Conservation (phyloP, 352 stramenopile genomes). For the Pythium diclinum region DNA sequence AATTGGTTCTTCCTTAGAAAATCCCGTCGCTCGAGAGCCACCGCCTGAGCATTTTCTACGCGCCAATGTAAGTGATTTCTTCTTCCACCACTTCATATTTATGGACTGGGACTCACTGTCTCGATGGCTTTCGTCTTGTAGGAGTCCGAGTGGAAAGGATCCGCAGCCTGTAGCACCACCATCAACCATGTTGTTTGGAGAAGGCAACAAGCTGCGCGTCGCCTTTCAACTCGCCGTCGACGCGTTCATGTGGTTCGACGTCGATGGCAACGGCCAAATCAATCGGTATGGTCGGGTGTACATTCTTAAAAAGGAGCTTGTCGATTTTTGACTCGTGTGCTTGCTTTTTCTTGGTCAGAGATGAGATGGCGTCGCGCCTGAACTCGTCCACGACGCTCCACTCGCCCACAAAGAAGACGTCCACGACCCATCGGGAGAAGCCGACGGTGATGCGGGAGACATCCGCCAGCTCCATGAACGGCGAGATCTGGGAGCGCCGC, state of each 20-base stretch:
- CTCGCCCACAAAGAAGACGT: conserved; percentile 80
- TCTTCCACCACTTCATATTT: background rate
- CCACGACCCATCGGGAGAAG: conserved; percentile 24
- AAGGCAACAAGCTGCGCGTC: conserved; percentile 80
- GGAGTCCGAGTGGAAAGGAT: conserved; percentile 21
- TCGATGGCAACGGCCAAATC: conserved; percentile 72
- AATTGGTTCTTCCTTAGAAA: conserved; percentile 37
- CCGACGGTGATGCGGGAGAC: conserved; percentile 12
- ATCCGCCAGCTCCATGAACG: conserved; percentile 42
- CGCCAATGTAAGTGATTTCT: conserved; percentile 46
- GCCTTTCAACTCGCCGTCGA: conserved; percentile 82
- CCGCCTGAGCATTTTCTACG: conserved; percentile 78
- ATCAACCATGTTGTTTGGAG: conserved; percentile 58
- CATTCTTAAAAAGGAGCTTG: background rate
- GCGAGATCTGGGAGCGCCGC: conserved; percentile 73
- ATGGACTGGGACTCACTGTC: background rate
- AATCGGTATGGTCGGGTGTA: conserved; percentile 39
- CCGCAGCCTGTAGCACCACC: background rate
- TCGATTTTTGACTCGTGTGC: background rate
- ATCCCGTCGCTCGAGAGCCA: conserved; percentile 72
- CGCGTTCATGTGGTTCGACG: conserved; percentile 85
- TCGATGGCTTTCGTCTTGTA: background rate
- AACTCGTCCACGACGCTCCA: conserved; percentile 63
- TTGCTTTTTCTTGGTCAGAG: conserved; percentile 18
- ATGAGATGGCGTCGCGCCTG: conserved; percentile 63